Percentiles rank a stretch among this genome's conserved stretches.
These are phyloP conservation scores for Pinus albicaulis DNA, from an alignment of 75 land plant genomes.

Conservation along the genomic window DNA sequence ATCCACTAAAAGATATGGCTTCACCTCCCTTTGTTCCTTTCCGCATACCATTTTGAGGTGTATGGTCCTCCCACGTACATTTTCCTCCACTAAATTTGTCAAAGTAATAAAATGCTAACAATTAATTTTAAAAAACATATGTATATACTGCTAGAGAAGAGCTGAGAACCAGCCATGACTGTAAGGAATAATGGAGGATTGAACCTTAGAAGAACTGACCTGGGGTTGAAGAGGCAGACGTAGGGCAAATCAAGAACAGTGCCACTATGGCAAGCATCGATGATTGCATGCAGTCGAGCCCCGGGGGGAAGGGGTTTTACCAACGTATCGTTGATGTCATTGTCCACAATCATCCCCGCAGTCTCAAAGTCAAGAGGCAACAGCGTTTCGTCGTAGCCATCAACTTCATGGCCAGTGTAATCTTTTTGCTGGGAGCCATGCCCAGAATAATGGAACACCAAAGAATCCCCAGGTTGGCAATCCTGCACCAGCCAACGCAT, in stretches of 20 bases:
- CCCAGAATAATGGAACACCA: slow-evolving; percentile 70
- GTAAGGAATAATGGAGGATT: too few relatives aligned
- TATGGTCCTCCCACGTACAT: slow-evolving; percentile 43
- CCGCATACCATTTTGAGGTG: slow-evolving; percentile 23
- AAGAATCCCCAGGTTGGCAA: slow-evolving; percentile 45
- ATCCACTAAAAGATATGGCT: slow-evolving; percentile 37
- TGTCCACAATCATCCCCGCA: slow-evolving; percentile 47
- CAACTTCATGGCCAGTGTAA: slow-evolving; percentile 37
- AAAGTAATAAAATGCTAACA: neutral
- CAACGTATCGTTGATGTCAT: slow-evolving; percentile 49
- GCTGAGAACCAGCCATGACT: too few relatives aligned
- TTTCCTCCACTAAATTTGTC: neutral
- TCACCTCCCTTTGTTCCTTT: slow-evolving; percentile 44
- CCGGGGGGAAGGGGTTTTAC: slow-evolving; percentile 48
- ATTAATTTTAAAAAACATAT: neutral
- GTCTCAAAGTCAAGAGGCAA: slow-evolving; percentile 48
- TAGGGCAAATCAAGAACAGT: slow-evolving; percentile 52
- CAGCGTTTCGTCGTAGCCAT: slow-evolving; percentile 58
- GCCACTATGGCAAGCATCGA: slow-evolving; percentile 76
- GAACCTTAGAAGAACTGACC: too few relatives aligned
- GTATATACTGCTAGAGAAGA: too few relatives aligned
- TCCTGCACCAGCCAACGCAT: slow-evolving; percentile 57
- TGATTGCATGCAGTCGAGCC: slow-evolving; percentile 59
- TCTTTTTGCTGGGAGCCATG: slow-evolving; percentile 50
- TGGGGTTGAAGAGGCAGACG: slow-evolving; percentile 11